Conservation (phyloP, 1,139 yeast genomes). For the Geotrichum cucujoidarum region DNA sequence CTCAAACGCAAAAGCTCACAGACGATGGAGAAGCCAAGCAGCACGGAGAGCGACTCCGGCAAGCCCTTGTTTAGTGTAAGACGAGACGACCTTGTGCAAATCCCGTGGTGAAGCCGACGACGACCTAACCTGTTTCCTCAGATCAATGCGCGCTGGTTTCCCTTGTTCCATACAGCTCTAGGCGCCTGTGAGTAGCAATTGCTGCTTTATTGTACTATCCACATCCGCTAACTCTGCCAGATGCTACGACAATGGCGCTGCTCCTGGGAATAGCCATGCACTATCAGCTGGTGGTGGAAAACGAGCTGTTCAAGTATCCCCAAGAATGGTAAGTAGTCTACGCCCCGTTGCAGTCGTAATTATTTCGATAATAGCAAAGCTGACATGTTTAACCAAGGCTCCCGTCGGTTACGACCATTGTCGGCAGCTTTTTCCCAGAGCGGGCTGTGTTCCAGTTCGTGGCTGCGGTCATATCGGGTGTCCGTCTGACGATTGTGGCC, state of each 20-base stretch:
- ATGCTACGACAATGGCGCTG: constrained; percentile 9
- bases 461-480: constrained; percentile 70
- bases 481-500: constrained; percentile 57
- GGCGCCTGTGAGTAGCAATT: constrained; percentile 11
- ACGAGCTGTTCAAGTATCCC: constrained; percentile 12
- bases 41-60: neutral
- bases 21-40: neutral
- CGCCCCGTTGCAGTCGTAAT: neutral
- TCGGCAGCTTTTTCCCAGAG: constrained; percentile 52
- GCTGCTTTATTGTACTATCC: neutral
- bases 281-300: constrained; percentile 7
- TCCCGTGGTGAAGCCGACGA: neutral
- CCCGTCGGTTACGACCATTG: constrained; percentile 6
- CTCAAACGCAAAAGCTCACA: too few relatives aligned
- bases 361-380: neutral
- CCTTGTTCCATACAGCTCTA: constrained; percentile 14
- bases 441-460: constrained; percentile 71
- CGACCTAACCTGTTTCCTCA: neutral
- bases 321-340: constrained; percentile 9
- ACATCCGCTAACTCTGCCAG: too few relatives aligned
- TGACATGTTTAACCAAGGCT: constrained; percentile 11
- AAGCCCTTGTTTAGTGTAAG: constrained; percentile 7
- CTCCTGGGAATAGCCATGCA: constrained; percentile 12
- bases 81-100: too few relatives aligned
- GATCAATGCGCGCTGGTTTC: constrained; percentile 17